Evolutionary conservation across 495 filamentous ascomycete genomes (phyloP), one percentile per base, ranked within the genome.

Genomic region (Neohortaea acidophila): DNA sequence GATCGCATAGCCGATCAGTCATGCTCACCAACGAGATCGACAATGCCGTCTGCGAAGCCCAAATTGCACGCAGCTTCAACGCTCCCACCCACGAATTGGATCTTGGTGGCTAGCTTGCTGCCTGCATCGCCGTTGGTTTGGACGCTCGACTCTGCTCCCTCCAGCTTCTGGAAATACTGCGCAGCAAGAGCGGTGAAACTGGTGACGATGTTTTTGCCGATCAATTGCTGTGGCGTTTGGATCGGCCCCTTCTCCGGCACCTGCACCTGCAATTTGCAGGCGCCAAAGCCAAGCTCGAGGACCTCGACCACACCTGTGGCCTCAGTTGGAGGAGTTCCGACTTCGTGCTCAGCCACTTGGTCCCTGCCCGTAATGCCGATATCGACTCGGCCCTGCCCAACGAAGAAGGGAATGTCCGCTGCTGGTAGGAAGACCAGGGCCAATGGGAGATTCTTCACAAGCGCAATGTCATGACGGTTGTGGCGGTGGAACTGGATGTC

Each of bases 351-450:
- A 17, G 76, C 77, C 14, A 96, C 82, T 50, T 92, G 84, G 58
- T 97, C 91, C 36, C 72, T 69, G 24, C 89, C 89, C 0, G 89
- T 97, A 46, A 97, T 97, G 37, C 89, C 89, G 4, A 97, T 61
- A 54, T 91, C 85, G 11, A 96, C 89, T 35, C 79, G 73, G 21
- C 89, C 89, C 57, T 94, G 85, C 20, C 86, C 89, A 29, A 97
- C 84, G 49, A 94, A 96, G 37, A 81, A 87, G 19, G 89, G 91
- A 54, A 97, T 97, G 58, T 96, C 89, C 38, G 82, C 86, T 23
- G 84, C 89, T 18, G 89, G 89, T 25, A 97, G 83, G 69, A 97
- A 97, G 59, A 97, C 73, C 44, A 97, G 81, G 10, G 87, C 91
- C 43, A 97, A 83, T 21, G 81, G 83, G 22, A 86, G 73, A 62